Conservation (phyloP, 2,329 filamentous ascomycete species). For the Ophiocordyceps camponoti-floridani region DNA sequence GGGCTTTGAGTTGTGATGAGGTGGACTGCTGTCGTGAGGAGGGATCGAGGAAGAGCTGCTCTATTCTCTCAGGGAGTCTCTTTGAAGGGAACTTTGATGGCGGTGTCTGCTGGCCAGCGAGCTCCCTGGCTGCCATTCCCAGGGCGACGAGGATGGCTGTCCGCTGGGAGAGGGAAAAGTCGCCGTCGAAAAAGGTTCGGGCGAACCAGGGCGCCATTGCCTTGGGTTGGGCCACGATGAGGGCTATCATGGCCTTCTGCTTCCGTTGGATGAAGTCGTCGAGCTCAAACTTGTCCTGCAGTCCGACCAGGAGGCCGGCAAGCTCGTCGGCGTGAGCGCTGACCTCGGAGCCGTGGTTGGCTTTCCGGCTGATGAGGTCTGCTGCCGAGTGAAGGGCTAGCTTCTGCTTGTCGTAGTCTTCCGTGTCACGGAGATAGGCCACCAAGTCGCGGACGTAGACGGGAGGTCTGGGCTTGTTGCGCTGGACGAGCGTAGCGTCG, state of each 20-base stretch:
- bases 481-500: conserved; percentile 69
- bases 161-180: conserved; percentile 76
- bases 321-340: conserved; percentile 69
- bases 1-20: conserved; percentile 26
- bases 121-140: conserved; percentile 64
- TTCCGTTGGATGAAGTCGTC: conserved; percentile 59
- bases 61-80: conserved; percentile 53
- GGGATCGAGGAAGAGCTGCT: conserved; percentile 44
- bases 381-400: conserved; percentile 64
- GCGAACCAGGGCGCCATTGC: conserved; percentile 73
- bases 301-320: conserved; percentile 54
- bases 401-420: conserved; percentile 71
- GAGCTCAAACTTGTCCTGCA: conserved; percentile 75
- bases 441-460: conserved; percentile 86
- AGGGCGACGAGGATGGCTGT: conserved; percentile 67
- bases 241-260: conserved; percentile 64
- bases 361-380: conserved; percentile 69
- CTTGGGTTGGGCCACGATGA: conserved; percentile 58
- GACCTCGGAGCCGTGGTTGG: conserved; percentile 75
- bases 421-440: conserved; percentile 56
- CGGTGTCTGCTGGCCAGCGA: conserved; percentile 56
- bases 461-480: conserved; percentile 67
- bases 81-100: conserved; percentile 61
- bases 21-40: conserved; percentile 7
- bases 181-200: conserved; percentile 74